Conservation (phyloP, 257 asterid genomes). For the Rhazya stricta region DNA sequence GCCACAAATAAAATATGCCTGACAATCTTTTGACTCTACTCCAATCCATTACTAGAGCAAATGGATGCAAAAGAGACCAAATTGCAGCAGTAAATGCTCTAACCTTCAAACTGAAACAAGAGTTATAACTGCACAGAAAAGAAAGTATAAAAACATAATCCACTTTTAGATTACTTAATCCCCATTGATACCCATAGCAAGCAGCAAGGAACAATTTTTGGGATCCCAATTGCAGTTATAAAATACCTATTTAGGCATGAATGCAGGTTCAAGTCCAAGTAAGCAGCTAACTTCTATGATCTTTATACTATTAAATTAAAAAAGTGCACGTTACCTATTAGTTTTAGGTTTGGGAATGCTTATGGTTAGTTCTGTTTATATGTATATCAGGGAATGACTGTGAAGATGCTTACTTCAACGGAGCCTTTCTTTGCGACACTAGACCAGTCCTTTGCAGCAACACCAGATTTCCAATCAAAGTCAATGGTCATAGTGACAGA, state of each 20-base stretch:
- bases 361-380: not conserved
- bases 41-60: not conserved
- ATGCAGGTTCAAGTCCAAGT: not conserved
- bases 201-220: not conserved
- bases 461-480: slow-evolving; percentile 90
- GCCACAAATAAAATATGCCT: not conserved
- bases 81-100: not conserved
- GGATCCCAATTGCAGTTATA: not conserved
- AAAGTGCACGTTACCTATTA: not conserved
- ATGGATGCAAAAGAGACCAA: not conserved
- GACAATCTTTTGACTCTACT: not conserved
- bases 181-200: not conserved
- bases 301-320: not conserved
- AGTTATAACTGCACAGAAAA: not conserved
- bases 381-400: not conserved
- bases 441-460: slow-evolving; percentile 93
- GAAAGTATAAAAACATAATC: not conserved
- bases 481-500: slow-evolving; percentile 54
- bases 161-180: not conserved
- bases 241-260: not conserved
- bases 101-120: not conserved
- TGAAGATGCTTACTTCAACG: slow-evolving; percentile 59
- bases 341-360: not conserved
- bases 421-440: slow-evolving; percentile 90
- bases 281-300: not conserved